Percentiles rank a stretch among this genome's conserved stretches.
Evolutionary conservation across 306 rosid species (phyloP).

Genomic region (Cucurbita moschata): DNA sequence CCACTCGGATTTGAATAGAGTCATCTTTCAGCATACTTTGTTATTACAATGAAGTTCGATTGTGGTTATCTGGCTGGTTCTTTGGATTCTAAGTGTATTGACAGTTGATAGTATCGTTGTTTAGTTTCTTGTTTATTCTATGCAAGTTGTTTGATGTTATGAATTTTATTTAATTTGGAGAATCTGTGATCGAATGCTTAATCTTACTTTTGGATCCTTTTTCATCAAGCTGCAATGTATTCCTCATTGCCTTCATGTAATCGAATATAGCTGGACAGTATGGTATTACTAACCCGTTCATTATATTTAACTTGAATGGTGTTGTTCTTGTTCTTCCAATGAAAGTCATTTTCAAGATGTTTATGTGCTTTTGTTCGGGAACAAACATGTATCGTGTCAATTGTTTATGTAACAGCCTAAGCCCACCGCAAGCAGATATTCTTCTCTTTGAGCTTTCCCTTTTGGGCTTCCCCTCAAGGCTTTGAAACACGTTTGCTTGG

Average conservation of each 20-base stretch:
- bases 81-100: neutral
- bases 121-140: neutral
- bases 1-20: neutral
- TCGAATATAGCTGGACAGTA: neutral
- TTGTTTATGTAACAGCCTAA: neutral
- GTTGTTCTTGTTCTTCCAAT: neutral
- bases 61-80: neutral
- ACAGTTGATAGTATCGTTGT: neutral
- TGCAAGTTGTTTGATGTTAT: neutral
- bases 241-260: neutral
- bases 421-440: no score
- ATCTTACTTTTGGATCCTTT: neutral
- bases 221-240: neutral
- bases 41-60: neutral
- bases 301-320: neutral
- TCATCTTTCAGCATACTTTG: neutral
- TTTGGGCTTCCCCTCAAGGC: no score
- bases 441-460: no score
- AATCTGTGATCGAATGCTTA: neutral
- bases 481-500: no score
- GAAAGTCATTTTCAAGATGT: neutral
- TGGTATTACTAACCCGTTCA: neutral
- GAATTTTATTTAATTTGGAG: neutral
- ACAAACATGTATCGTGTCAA: constrained; percentile 10
- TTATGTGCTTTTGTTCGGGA: neutral